Evolutionary conservation across 495 filamentous ascomycete genomes (phyloP), one percentile per base, ranked within the genome.

Genomic region (Hypoxylon perforatum): DNA sequence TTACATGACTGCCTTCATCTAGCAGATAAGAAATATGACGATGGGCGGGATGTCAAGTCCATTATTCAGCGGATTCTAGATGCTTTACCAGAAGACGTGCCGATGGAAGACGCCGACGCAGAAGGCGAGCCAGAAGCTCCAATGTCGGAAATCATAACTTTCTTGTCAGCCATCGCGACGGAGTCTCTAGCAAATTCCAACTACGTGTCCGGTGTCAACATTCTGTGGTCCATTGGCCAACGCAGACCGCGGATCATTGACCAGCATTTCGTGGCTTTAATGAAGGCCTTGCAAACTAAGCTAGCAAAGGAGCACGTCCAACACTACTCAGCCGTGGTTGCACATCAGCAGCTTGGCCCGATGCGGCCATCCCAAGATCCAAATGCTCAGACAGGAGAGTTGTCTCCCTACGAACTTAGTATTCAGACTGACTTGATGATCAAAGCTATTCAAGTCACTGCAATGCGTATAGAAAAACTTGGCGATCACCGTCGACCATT

Each of bases 241-340:
- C 88, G 88, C 46, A 92, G 88, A 68, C 91, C 94, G 6, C 85
- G 88, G 11, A 89, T 93, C 60, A 91, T 99, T 59, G 96, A 98
- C 70, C 82, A 90, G 47, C 94, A 98, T 70, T 92, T 97, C 57
- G 84, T 86, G 9, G 85, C 89, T 21, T 85, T 98, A 50, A 96
- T 98, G 91, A 97, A 96, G 72, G 91, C 93, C 0, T 86, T 99
- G 67, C 93, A 94, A 55, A 82, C 86, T n/a, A 97, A 97, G 72
- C 84, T 98, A 35, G 92, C 93, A 3, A 91, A 95, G 71, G 95
- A 99, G 47, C 94, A 99, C 76, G 88, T 98, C 63, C 89, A 92
- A 23, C 88, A 90, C 50, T 90, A 89, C 51, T 83, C 84, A 9
- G 81, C 82, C 7, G 76, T 86, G 8, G 51, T 67, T 33, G 73